phyloP scores from a whole-genome alignment of 768 basidiomycete genomes.

The Lentinula sp. region DNA sequence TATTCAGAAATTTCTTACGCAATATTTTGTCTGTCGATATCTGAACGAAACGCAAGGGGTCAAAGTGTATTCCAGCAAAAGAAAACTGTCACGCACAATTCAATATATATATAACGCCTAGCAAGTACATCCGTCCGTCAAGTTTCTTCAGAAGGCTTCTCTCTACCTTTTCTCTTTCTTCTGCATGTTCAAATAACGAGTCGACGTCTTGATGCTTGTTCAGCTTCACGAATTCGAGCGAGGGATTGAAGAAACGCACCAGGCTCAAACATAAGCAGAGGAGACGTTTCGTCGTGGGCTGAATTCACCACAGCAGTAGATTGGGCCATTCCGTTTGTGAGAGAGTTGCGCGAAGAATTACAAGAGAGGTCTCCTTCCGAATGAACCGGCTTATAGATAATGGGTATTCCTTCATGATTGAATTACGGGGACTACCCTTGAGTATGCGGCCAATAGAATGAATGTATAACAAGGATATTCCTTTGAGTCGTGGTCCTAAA shows the following conservation, averaged over 20 bases:
- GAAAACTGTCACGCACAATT: conserved; percentile 36
- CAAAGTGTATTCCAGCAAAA: background rate
- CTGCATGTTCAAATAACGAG: background rate
- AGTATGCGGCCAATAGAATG: background rate
- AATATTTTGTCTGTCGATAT: conserved; percentile 71
- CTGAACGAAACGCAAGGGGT: conserved; percentile 11
- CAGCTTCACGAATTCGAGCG: background rate
- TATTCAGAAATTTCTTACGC: conserved; percentile 30
- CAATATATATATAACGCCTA: conserved; percentile 40
- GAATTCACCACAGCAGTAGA: background rate
- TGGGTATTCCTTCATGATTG: background rate
- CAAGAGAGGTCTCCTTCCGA: background rate
- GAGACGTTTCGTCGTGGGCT: background rate
- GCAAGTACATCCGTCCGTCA: conserved; percentile 43
- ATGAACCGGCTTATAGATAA: background rate
- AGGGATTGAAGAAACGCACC: background rate
- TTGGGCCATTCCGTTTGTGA: background rate
- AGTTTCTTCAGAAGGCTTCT: conserved; percentile 36
- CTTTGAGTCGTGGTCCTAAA: too few species aligned
- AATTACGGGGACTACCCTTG: background rate
- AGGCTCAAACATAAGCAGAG: background rate
- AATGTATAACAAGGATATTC: background rate
- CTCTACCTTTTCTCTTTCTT: background rate
- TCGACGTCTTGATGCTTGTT: background rate
- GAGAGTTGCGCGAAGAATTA: background rate